Evolutionary conservation across 768 basidiomycete species (phyloP), one percentile per base, ranked within the genome.

Genomic region (Crepidotus variabilis): DNA sequence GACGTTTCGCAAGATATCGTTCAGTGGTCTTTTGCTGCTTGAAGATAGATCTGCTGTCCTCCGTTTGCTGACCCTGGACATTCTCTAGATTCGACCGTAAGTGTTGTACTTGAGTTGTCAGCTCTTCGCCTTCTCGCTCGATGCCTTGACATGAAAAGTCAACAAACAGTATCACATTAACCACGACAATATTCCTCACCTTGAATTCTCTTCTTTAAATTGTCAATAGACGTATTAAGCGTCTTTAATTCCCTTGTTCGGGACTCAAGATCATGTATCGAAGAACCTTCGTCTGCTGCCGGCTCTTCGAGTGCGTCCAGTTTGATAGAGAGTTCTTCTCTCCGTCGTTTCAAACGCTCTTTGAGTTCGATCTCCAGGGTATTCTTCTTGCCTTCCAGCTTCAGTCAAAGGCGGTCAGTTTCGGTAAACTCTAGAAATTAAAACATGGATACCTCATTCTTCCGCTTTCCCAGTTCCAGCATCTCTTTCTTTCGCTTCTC

Each of bases 1-100:
- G 90, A 39, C 88, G 82, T 71, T 98, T 98, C 22, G 94, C 87
- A 7, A 96, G 80, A 70, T 95, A 97, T 18, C 96, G 84, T 67
- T 99, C 97, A 0, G 94, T 92, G 59, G 86, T 92, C 79, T 98
- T 98, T 69, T 98, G 94, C 61, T 95, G 87, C 56, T 86, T 84
- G n/a, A 90, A 85, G 57, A 98, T 91, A 36, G 82, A 86, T 8
- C 93, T 87, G 49, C 82, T 85, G 62, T 97, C 94, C 65, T 98
- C 95, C 0, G 82, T 69, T 66, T 98, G 96, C 61, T 93, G 86
- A 7, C 80, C 80, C 63, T 96, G 91, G 2, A 87, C 72, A 57
- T 81, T 80, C 65, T 98, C 95, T 20, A 97, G 70, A 1, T 78
- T 75, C 13, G 72, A 65, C 6, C 82, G 81, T 13, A 87, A 72